These are phyloP conservation scores for Leptomonas pyrrhocoris DNA, from an alignment of 208 protist genomes.

Conservation along the genomic window DNA sequence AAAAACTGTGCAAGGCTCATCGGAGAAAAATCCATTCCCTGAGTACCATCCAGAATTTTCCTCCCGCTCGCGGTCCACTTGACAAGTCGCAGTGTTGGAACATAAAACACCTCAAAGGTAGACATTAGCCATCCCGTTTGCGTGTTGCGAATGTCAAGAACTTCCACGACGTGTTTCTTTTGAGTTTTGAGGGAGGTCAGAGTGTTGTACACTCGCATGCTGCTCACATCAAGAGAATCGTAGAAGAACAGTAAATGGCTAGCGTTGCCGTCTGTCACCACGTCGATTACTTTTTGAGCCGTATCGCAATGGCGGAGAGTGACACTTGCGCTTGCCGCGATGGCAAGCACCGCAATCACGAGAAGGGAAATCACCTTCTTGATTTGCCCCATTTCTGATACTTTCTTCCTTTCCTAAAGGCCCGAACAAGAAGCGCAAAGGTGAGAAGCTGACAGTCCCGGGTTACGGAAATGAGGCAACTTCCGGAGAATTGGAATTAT, in stretches of 20 bases:
- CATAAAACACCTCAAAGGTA: slow-evolving; percentile 24
- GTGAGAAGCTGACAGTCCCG: neutral
- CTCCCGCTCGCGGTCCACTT: slow-evolving; percentile 11
- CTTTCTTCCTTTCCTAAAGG: neutral
- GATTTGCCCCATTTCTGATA: neutral
- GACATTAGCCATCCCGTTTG: slow-evolving; percentile 25
- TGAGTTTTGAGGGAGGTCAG: slow-evolving; percentile 14
- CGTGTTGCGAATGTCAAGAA: slow-evolving; percentile 24
- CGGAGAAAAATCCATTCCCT: slow-evolving; percentile 20
- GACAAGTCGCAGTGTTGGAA: slow-evolving; percentile 17
- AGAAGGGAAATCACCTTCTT: slow-evolving; percentile 8
- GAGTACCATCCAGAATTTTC: slow-evolving; percentile 15
- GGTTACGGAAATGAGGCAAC: neutral
- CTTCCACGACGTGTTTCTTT: slow-evolving; percentile 8
- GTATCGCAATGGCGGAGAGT: slow-evolving; percentile 12
- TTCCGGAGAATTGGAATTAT: too few relatives aligned
- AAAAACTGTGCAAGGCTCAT: slow-evolving; percentile 17
- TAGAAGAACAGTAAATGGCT: slow-evolving; percentile 38
- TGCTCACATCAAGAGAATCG: slow-evolving; percentile 39
- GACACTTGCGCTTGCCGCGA: slow-evolving; percentile 11
- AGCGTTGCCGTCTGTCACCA: slow-evolving; percentile 7
- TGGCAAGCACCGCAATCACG: neutral
- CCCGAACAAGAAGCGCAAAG: neutral
- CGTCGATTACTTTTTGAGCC: slow-evolving; percentile 5
- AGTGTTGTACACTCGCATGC: slow-evolving; percentile 31